phyloP scores from a whole-genome alignment of 306 rosid genomes.

The Trifolium subterraneum region DNA sequence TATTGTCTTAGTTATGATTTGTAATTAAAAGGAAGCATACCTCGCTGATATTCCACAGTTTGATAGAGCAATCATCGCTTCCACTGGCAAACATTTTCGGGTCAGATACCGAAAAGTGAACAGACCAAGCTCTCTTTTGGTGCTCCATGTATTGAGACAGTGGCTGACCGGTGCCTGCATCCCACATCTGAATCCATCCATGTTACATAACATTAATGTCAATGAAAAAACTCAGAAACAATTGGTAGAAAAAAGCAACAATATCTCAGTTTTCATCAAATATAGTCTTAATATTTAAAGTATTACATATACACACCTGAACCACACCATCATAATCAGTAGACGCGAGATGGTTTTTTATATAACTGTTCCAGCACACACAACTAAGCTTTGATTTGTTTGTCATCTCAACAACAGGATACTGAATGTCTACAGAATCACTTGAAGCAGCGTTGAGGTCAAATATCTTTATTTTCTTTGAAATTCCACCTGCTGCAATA shows the following conservation, averaged over 20 bases:
- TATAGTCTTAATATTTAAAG: constrained; percentile 13
- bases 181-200: constrained; percentile 82
- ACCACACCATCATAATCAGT: constrained; percentile 90
- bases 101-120: constrained; percentile 77
- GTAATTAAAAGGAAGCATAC: constrained; percentile 50
- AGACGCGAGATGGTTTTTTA: constrained; percentile 90
- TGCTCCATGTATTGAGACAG: constrained; percentile 80
- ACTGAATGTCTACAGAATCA: constrained; percentile 77
- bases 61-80: constrained; percentile 88
- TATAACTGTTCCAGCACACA: constrained; percentile 88
- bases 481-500: constrained; percentile 92
- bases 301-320: constrained; percentile 65
- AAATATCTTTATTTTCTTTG: constrained; percentile 88
- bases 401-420: constrained; percentile 83
- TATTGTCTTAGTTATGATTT: not conserved
- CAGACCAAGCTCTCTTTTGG: constrained; percentile 90
- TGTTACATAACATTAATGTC: constrained; percentile 31
- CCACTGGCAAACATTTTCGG: constrained; percentile 96
- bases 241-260: constrained; percentile 23
- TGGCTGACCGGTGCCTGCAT: constrained; percentile 83
- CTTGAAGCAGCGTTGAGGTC: constrained; percentile 68
- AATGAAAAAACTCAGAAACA: constrained; percentile 24
- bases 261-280: constrained; percentile 10
- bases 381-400: constrained; percentile 84
- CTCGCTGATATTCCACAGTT: constrained; percentile 92